phyloP scores from a whole-genome alignment of 345 rosid genomes.

The Dipteronia dyeriana region DNA sequence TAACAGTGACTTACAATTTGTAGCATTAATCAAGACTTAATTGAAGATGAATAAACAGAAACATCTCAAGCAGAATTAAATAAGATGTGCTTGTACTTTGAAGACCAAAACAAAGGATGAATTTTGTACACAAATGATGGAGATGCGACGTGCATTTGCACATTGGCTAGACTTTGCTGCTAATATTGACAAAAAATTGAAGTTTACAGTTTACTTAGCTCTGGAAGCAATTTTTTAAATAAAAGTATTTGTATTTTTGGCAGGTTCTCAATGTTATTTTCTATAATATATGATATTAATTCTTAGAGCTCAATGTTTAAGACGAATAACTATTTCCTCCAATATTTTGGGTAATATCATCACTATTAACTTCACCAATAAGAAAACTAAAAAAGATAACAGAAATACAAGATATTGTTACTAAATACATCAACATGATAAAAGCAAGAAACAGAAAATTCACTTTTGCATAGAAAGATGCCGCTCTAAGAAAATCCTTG shows the following conservation, averaged over 20 bases:
- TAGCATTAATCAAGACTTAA: not conserved
- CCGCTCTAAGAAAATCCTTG: conserved; percentile 90
- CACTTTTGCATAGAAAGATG: conserved; percentile 97
- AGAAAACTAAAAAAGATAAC: conserved; percentile 2
- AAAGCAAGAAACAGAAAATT: conserved; percentile 25
- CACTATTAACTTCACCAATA: not conserved
- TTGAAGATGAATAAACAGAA: not conserved
- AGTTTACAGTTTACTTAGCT: too few species aligned
- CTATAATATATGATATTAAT: not conserved
- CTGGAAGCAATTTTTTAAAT: too few species aligned
- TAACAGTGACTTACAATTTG: not conserved
- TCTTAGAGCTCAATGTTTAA: not conserved
- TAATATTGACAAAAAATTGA: not conserved
- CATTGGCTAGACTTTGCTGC: not conserved
- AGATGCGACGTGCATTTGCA: not conserved
- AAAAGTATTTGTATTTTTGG: not conserved
- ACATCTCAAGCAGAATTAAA: not conserved
- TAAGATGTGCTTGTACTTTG: not conserved
- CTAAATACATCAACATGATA: conserved; percentile 7
- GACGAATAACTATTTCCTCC: not conserved
- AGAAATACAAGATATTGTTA: conserved; percentile 7
- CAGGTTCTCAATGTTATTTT: not conserved
- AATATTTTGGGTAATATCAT: conserved; percentile 3
- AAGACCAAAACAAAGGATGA: not conserved
- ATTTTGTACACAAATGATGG: not conserved